These are phyloP conservation scores for Penicillium sp. DNA, from an alignment of 2,329 filamentous ascomycete species.

Conservation along the genomic window DNA sequence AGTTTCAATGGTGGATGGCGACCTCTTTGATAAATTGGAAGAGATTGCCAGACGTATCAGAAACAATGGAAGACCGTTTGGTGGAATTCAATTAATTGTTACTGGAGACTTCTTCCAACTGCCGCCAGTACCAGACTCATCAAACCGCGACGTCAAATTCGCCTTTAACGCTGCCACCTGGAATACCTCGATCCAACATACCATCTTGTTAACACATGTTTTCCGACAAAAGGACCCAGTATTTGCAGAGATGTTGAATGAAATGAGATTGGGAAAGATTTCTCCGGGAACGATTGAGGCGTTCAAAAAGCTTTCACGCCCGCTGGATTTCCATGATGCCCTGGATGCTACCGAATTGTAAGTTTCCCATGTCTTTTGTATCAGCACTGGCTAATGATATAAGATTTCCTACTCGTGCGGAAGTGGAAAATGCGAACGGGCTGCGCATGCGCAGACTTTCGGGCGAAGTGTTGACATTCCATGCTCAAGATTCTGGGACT, in stretches of 20 bases:
- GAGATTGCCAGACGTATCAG: conserved; percentile 78
- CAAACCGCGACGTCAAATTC: conserved; percentile 71
- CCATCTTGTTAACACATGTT: conserved; percentile 89
- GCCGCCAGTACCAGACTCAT: conserved; percentile 78
- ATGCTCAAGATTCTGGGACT: conserved; percentile 69
- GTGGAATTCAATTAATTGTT: conserved; percentile 91
- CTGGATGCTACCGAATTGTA: conserved; percentile 80
- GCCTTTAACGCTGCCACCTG: conserved; percentile 90
- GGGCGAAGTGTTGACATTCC: conserved; percentile 64
- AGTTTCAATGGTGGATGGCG: conserved; percentile 97
- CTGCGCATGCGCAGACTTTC: conserved; percentile 67
- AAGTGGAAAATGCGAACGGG: conserved; percentile 84
- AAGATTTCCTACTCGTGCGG: conserved; percentile 79
- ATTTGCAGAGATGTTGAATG: conserved; percentile 94
- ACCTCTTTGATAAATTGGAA: conserved; percentile 93
- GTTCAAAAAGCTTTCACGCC: conserved; percentile 70
- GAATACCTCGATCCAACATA: conserved; percentile 90
- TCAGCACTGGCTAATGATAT: conserved; percentile 20
- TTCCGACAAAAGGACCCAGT: conserved; percentile 90
- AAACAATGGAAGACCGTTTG: conserved; percentile 89
- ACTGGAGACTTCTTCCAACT: conserved; percentile 98
- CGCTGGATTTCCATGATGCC: conserved; percentile 67
- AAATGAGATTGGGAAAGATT: conserved; percentile 88
- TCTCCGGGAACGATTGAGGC: conserved; percentile 69
- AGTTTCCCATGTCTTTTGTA: conserved; percentile 21